Conservation (phyloP, 2,329 filamentous ascomycete genomes). For the Zymoseptoria brevis region DNA sequence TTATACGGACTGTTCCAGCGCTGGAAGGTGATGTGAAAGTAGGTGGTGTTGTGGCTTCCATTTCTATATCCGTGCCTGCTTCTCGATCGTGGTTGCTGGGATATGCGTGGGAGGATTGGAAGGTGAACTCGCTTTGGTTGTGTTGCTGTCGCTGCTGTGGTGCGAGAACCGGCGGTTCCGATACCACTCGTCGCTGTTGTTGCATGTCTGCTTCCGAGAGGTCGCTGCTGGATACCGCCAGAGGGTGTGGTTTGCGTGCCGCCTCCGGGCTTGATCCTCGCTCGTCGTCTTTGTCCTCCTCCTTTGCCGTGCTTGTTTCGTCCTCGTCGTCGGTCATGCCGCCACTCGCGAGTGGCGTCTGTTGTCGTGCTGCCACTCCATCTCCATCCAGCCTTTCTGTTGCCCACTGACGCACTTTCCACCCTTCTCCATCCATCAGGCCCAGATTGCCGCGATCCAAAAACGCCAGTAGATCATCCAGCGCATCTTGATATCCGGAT, state of each 20-base stretch:
- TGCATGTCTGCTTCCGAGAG: slow-evolving; percentile 14
- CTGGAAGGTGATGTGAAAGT: slow-evolving; percentile 31
- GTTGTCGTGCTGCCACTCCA: slow-evolving; percentile 8
- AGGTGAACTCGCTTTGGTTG: slow-evolving; percentile 57
- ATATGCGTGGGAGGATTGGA: slow-evolving; percentile 56
- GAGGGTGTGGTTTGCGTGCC: slow-evolving; percentile 18
- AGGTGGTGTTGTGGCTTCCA: slow-evolving; percentile 28
- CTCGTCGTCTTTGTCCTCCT: slow-evolving; percentile 47
- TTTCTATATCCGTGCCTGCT: slow-evolving; percentile 56
- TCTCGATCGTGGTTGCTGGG: slow-evolving; percentile 41
- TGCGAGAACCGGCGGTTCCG: slow-evolving; percentile 18
- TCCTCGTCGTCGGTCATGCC: slow-evolving; percentile 64
- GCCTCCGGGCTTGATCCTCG: slow-evolving; percentile 33
- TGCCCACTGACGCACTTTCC: slow-evolving; percentile 57
- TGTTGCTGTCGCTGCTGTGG: slow-evolving; percentile 8
- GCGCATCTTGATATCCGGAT: slow-evolving; percentile 86
- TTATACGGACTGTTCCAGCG: slow-evolving; percentile 25
- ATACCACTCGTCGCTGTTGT: slow-evolving; percentile 14
- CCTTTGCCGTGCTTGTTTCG: slow-evolving; percentile 14
- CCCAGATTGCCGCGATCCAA: slow-evolving; percentile 76
- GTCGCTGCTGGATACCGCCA: slow-evolving; percentile 16
- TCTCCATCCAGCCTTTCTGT: slow-evolving; percentile 61
- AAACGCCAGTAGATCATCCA: slow-evolving; percentile 81
- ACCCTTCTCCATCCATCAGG: slow-evolving; percentile 69
- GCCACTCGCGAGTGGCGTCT: slow-evolving; percentile 33